Percentiles rank a stretch among this genome's conserved stretches.
These are phyloP conservation scores for Berberis vulgaris DNA, from an alignment of 164 flowering plant genomes.

Conservation along the genomic window DNA sequence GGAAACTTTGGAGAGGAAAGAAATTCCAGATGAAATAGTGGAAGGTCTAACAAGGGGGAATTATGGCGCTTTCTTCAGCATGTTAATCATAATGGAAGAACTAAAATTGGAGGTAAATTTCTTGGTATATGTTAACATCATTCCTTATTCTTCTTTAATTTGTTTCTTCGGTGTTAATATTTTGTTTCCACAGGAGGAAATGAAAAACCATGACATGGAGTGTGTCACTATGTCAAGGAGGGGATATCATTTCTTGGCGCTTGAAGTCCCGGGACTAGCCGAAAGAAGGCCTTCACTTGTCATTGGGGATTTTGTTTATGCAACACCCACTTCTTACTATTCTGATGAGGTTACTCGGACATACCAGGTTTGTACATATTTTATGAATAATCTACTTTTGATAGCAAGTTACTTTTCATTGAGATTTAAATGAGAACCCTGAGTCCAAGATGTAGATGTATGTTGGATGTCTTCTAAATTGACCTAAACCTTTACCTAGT, in stretches of 20 bases:
- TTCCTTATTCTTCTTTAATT: not conserved
- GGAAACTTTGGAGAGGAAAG: conserved; percentile 40
- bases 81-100: conserved; percentile 74
- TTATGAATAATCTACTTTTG: not conserved
- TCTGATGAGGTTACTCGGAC: conserved; percentile 14
- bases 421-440: no score
- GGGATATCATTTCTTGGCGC: conserved; percentile 47
- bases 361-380: conserved; percentile 42
- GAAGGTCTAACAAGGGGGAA: conserved; percentile 42
- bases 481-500: no score
- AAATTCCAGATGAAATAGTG: conserved; percentile 44
- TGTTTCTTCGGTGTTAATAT: not conserved
- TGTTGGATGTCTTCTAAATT: no score
- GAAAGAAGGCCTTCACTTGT: conserved; percentile 95
- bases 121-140: not conserved
- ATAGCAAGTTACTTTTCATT: not conserved
- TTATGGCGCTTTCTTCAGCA: conserved; percentile 50
- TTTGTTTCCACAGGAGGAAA: conserved; percentile 51
- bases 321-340: conserved; percentile 26
- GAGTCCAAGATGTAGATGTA: no score
- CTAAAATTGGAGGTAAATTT: conserved; percentile 65
- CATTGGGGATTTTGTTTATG: conserved; percentile 60
- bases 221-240: conserved; percentile 41
- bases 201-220: conserved; percentile 76
- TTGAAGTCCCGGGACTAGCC: conserved; percentile 89